Base-by-base conservation (phyloP, 352 stramenopile species). In the Phytophthora hibernalis region DNA sequence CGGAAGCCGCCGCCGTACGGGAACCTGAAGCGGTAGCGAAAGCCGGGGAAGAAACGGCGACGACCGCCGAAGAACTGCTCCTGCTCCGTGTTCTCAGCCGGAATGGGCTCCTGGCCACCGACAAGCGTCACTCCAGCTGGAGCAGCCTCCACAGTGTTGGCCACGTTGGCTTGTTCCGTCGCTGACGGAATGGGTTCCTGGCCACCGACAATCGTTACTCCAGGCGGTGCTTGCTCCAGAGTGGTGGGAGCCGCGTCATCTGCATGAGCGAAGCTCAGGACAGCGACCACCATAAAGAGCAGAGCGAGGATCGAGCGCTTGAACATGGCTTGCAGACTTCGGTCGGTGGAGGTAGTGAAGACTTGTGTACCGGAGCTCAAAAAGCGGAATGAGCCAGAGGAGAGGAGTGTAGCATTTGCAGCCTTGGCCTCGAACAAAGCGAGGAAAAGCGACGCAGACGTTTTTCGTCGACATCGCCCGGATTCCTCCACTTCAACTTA, bases 21-120 rank as follows among this genome's bases (percentile, higher is more conserved):
- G 61, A 74, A 79, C 31, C 47, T 63, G 54, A 80, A 84, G 61
- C 75, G 71, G 37, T 53, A 16, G 38, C 62, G 61, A 33, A 67
- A 77, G 11, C 64, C 62, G 8, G 24, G n/a, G 28, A 30, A n/a
- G 16, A 61, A 61, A 0, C 42, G 15, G 18, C 13, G 42, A 7
- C 42, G 13, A 33, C 43, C 28, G 45, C 54, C 26, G 10, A 63
- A 26, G 38, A 69, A 64, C 15, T 70, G 30, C 49, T 68, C 61
- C 30, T 9, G n/a, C n/a, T n/a, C n/a, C n/a, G n/a, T 50, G 24
- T 15, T 21, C 30, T 5, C 18, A 35, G 50, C 18, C 13, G 52
- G 37, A 28, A 71, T 48, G 11, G 55, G 61, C 28, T 68, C 61
- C 16, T 67, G 31, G 15, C 43, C 44, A 15, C 61, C 55, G 43